These are phyloP conservation scores for Globisporangium mamillatum DNA, from an alignment of 352 stramenopile genomes.

Conservation along the genomic window DNA sequence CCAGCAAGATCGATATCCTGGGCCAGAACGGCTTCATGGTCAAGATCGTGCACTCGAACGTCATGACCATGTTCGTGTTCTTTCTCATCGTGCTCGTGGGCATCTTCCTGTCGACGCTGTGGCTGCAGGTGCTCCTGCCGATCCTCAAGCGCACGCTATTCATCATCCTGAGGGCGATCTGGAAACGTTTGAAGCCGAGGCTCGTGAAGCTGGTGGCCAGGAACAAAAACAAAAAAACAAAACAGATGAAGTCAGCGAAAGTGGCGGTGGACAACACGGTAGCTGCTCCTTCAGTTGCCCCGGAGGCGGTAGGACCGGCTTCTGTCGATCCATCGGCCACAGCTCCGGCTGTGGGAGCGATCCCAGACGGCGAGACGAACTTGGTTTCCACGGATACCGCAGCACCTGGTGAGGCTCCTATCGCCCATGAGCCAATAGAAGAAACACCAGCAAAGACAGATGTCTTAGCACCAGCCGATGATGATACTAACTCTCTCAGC, in stretches of 20 bases:
- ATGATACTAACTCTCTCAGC: neutral
- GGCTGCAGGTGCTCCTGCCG: conserved; percentile 44
- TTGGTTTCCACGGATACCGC: neutral
- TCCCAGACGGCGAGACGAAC: neutral
- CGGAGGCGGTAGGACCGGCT: neutral
- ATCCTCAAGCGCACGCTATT: conserved; percentile 43
- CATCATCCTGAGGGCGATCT: conserved; percentile 29
- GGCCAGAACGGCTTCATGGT: conserved; percentile 58
- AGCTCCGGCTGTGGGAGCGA: neutral
- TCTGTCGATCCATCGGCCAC: conserved; percentile 10
- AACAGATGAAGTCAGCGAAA: conserved; percentile 28
- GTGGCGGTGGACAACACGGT: conserved; percentile 32
- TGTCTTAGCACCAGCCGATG: neutral
- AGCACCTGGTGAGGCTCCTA: neutral
- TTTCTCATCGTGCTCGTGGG: conserved; percentile 46
- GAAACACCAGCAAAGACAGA: neutral
- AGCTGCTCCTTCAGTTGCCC: neutral
- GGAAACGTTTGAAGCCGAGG: conserved; percentile 25
- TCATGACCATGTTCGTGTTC: conserved; percentile 72
- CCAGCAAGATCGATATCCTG: conserved; percentile 42
- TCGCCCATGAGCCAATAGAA: neutral
- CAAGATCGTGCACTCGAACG: conserved; percentile 70
- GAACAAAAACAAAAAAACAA: conserved; percentile 6
- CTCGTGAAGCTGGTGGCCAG: conserved; percentile 5
- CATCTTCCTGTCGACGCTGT: conserved; percentile 61